Evolutionary conservation across 2,329 filamentous ascomycete species (phyloP), one percentile per base, ranked within the genome.

Genomic region (Orbilia oligospora): DNA sequence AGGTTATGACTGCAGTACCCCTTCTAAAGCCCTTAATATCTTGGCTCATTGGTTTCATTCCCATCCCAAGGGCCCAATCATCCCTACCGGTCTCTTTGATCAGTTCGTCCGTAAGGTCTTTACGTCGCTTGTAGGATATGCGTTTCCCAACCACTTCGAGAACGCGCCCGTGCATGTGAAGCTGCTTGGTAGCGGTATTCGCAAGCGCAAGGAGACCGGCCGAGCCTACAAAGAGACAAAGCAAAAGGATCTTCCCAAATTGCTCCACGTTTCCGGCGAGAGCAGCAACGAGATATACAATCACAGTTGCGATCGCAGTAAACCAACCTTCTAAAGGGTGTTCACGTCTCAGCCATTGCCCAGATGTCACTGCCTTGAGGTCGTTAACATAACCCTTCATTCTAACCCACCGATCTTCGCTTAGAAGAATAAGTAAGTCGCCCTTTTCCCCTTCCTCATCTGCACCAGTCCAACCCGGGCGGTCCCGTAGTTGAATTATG

Each of bases 321-420:
- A 88, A 83, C 80, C 87, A 88, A 33, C 86, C 85, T 80, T 90
- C 87, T 1, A 86, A 56, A 27, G 85, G 83, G 0, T 87, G 88
- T 82, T 87, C 86, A 46, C 86, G 84, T 10, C 86, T 85, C 55
- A 91, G 83, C 89, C 89, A 91, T 30, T 85, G 81, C 2, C 88
- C 87, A 2, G 87, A 87, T 0, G 89, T 90, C 48, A 91, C 86
- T 33, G 89, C 89, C 71, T 88, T 88, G 5, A 91, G 84, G 81
- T 91, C 89, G 36, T 87, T 85, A 6, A 87, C 85, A 3, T 85
- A 82, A 3, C 90, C 90, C 30, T 86, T 86, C 49, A 91, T 85
- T 12, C 87, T 84, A 0, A 90, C 85, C 81, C 86, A 86, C 0
- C 87, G 85, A 49, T 87, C 87, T 24, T 86, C 84, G 20, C 86